Evolutionary conservation across 1,284 basidiomycete species (phyloP).

Genomic region (Leccinum huronense): DNA sequence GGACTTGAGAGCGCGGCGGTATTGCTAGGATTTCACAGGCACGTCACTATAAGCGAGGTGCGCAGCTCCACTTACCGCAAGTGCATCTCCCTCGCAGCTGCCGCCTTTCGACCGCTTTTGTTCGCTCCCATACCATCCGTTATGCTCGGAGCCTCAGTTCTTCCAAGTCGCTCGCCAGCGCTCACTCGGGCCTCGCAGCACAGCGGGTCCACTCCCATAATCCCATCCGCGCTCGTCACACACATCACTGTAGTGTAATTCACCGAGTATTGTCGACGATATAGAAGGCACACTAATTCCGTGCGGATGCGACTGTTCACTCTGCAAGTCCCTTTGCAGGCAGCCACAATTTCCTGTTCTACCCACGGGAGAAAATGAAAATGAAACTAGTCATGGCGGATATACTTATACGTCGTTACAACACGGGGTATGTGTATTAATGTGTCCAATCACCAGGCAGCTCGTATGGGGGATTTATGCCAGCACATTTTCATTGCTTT

Average conservation of each 20-base stretch:
- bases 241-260: too few relatives aligned
- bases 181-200: background rate
- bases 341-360: background rate
- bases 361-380: background rate
- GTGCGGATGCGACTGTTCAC: too few relatives aligned
- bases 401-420: background rate
- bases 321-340: too few relatives aligned
- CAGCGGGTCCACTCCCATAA: background rate
- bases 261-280: too few relatives aligned
- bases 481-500: conserved; percentile 8
- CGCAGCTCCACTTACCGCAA: background rate
- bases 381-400: background rate
- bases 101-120: background rate
- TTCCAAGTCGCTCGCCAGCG: too few relatives aligned
- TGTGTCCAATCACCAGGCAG: background rate
- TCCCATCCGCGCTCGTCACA: too few relatives aligned
- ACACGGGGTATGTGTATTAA: conserved; percentile 12
- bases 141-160: background rate
- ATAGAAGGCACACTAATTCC: too few relatives aligned
- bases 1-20: conserved; percentile 42
- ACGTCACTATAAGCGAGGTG: background rate
- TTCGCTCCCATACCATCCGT: background rate
- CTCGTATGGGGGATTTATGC: background rate
- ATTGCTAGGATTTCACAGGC: background rate
- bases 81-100: background rate